Conservation (phyloP, 148 eudicot species). For the Arbutus unedo region DNA sequence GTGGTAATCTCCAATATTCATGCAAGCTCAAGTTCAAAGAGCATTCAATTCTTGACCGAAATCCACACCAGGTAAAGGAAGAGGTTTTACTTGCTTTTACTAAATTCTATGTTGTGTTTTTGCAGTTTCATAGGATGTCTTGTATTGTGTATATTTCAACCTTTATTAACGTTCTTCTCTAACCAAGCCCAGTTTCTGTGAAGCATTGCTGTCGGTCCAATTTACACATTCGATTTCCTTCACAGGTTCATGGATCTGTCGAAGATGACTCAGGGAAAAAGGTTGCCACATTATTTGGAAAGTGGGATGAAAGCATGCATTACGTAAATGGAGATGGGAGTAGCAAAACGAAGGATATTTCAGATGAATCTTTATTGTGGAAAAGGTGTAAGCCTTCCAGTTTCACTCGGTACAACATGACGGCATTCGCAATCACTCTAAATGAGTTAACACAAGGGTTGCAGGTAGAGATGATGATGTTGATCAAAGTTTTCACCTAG, state of each 20-base stretch:
- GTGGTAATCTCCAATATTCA: conserved; percentile 70
- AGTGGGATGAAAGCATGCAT: conserved; percentile 76
- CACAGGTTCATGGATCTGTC: conserved; percentile 77
- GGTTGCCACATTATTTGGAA: conserved; percentile 69
- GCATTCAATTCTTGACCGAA: conserved; percentile 80
- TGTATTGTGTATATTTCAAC: background rate
- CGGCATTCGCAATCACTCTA: conserved; percentile 75
- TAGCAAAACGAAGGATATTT: conserved; percentile 49
- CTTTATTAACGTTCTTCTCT: background rate
- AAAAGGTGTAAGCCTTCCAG: conserved; percentile 56
- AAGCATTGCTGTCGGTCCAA: background rate
- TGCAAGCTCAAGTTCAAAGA: conserved; percentile 94
- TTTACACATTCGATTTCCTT: conserved; percentile 3
- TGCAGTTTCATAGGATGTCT: background rate
- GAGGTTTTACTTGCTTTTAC: background rate
- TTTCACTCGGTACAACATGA: conserved; percentile 78
- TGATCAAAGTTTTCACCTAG: conserved; percentile 19
- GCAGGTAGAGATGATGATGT: conserved; percentile 46
- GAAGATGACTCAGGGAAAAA: conserved; percentile 61
- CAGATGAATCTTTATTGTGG: conserved; percentile 65
- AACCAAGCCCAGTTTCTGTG: background rate
- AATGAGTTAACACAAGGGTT: conserved; percentile 87
- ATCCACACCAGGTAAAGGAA: conserved; percentile 75
- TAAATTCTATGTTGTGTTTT: background rate
- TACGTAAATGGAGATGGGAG: conserved; percentile 55